Conservation (phyloP, 345 rosid genomes). For the Corymbia maculata region DNA sequence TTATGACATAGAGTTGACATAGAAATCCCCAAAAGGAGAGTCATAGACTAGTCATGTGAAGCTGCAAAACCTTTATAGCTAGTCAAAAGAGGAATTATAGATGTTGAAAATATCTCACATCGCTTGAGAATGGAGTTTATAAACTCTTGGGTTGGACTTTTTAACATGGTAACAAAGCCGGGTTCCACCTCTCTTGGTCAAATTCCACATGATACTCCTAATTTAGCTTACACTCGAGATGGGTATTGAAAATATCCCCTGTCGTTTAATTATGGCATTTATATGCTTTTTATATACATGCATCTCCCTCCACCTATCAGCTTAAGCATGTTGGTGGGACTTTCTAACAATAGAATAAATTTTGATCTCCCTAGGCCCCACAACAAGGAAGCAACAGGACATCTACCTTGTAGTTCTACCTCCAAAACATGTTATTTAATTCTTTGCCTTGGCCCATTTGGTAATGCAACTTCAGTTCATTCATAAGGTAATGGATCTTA, state of each 20-base stretch:
- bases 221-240: not conserved
- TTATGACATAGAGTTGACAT: not conserved
- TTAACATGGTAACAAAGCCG: not conserved
- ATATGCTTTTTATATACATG: not conserved
- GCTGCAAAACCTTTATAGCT: not conserved
- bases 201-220: not conserved
- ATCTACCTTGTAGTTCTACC: not conserved
- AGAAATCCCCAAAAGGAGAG: not conserved
- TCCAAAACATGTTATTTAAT: not conserved
- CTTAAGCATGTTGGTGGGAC: not conserved
- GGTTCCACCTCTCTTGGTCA: not conserved
- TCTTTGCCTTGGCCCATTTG: not conserved
- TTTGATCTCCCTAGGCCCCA: not conserved
- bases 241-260: not conserved
- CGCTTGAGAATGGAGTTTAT: not conserved
- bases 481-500: not conserved
- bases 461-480: not conserved
- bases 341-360: not conserved
- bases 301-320: not conserved
- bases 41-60: not conserved
- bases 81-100: not conserved
- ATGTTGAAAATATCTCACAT: not conserved
- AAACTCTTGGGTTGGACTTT: not conserved
- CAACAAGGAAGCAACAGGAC: not conserved
- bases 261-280: not conserved